Percentiles rank a stretch among this genome's conserved stretches.
Conservation (phyloP, 2,329 filamentous ascomycete genomes). For the Colletotrichum lindemuthianum region DNA sequence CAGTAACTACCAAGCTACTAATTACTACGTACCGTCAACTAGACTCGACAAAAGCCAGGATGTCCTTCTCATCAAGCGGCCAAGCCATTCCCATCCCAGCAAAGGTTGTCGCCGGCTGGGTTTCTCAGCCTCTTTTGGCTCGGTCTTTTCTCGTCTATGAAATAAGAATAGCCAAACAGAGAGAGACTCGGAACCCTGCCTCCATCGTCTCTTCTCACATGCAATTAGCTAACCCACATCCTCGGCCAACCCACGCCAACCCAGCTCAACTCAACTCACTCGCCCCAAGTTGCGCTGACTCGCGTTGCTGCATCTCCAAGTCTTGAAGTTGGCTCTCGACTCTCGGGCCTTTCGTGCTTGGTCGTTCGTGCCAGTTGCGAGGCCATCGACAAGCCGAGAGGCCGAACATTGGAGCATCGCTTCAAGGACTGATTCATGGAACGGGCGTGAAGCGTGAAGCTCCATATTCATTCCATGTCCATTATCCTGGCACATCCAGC, state of each 20-base stretch:
- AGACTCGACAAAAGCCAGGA: too few relatives aligned
- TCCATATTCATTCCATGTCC: not conserved
- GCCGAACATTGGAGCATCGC: not conserved
- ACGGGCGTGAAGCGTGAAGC: conserved; percentile 10
- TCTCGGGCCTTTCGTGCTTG: too few relatives aligned
- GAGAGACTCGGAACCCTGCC: not conserved
- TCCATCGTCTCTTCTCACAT: conserved; percentile 25
- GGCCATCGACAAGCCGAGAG: not conserved
- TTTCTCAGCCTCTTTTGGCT: not conserved
- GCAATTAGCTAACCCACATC: conserved; percentile 30
- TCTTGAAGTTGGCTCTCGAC: too few relatives aligned
- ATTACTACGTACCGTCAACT: too few relatives aligned
- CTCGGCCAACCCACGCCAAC: conserved; percentile 13
- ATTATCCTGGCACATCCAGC: not conserved
- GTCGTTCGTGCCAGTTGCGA: conserved; percentile 1
- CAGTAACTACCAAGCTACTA: too few relatives aligned
- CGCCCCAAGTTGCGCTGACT: too few relatives aligned
- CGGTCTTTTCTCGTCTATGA: not conserved
- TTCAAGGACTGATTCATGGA: not conserved
- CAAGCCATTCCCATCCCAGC: not conserved
- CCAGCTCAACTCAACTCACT: not conserved
- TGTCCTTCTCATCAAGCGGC: not conserved
- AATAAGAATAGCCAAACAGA: not conserved
- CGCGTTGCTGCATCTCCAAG: too few relatives aligned
- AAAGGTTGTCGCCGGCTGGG: not conserved